Base-by-base conservation (phyloP, 257 asterid genomes). In the Solanum tarapatanum region DNA sequence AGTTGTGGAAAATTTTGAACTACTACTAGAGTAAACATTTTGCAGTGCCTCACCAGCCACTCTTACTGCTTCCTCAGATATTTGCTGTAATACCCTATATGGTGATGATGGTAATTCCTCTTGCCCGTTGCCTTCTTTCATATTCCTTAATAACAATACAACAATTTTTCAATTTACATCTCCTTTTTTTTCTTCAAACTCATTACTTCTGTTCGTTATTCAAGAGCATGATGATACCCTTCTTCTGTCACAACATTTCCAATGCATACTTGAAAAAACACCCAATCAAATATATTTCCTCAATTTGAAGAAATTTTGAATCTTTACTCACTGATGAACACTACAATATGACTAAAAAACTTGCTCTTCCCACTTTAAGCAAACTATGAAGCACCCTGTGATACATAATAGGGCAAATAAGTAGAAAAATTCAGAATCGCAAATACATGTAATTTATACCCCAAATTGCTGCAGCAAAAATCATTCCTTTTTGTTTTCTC, bases 61-160 rank as follows among this genome's bases (percentile, higher is more conserved):
- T 90, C 93, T 91, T 77, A 93, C 95, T 43, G 93, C 95, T 88
- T 91, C 95, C 89, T 90, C 93, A 4, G 96, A 90, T 41, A 90
- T 83, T 39, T 91, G 93, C 74, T 92, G 94, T 55, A 93, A 92
- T 76, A 90, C 95, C 88, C 91, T 92, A 43, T 90, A 89, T 10
- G 96, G 94, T 3, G 98, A 92, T 48, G 94, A 88, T 69, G 93
- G 92, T 77, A 91, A 90, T 36, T 92, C 95, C 1, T 92, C 94
- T 74, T 83, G 88, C 80, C 80, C 33, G 33, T 89, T 90, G 55
- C 87, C 91, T 35, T 88, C 90, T 83, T 91, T 94, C 87, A 80
- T 82, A 88, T 86, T 79, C 93, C 93, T 87, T 92, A 66, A 85
- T 73, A 86, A 88, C 82, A 87, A 32, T 89, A 89, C 87, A 84